Base-by-base conservation (phyloP, 805 yeast species). In the Teunomyces panamensis region DNA sequence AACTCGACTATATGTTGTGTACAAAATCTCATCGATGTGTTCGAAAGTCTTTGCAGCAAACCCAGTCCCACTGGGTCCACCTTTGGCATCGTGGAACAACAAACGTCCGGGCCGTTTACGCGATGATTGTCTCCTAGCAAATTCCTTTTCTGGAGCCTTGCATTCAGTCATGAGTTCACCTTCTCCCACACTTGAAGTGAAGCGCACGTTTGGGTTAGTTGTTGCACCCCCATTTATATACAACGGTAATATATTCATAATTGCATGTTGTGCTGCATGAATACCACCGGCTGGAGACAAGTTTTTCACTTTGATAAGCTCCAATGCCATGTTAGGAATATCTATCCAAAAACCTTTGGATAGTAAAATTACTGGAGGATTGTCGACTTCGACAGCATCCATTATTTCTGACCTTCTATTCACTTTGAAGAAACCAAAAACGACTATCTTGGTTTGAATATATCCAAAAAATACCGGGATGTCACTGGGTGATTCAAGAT, bases 91-190 rank as follows among this genome's bases (percentile, higher is more conserved):
- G 59, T 83, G 83, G 55, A 94, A 87, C 1, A 91, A 81, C 43
- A 94, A 68, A 46, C 99, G 71, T 0, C 96, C 96, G 0, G 98
- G 98, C 36, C 99, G 69, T 48, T 78, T 80, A 35, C 99, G 70
- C 13, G 67, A 65, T 0, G 92, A 78, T 58, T 87, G 87, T 27
- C 89, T 67, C 43, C 77, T 76, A 1, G 96, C 88, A 73, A 92
- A 88, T 61, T 94, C 99, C 58, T 94, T 94, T 54, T 90, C 96
- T 0, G 99, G 97, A 0, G 98, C 97, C 59, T 94, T 94, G 65
- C 99, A 94, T 64, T 94, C 99, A 0, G 98, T 89, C 39, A 79
- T 80, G 10, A 94, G 76, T 56, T 94, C 99, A 2, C 73, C 55
- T 36, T 68, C 71, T 0, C 72, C 73, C 2, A 67, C 52, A 33